phyloP scores from a whole-genome alignment of 768 basidiomycete species.

The Kwoniella heveanensis region DNA sequence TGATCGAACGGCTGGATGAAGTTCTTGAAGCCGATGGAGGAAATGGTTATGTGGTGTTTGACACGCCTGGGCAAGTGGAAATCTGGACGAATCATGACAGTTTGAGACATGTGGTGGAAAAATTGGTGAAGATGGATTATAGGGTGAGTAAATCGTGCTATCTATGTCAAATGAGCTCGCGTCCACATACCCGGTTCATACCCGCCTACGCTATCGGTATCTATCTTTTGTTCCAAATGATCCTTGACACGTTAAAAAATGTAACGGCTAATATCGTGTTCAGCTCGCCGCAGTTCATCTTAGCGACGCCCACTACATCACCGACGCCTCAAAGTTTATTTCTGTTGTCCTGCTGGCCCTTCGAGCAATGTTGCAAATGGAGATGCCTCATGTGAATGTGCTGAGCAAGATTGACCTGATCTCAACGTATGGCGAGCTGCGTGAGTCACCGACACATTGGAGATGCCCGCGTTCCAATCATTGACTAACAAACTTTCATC shows the following conservation, averaged over 20 bases:
- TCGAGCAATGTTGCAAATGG: conserved; percentile 96
- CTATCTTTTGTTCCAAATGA: no score
- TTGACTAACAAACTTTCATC: background rate
- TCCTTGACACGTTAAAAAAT: background rate
- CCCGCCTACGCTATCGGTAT: no score
- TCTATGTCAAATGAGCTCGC: no score
- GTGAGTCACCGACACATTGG: conserved; percentile 59
- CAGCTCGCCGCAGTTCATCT: conserved; percentile 92
- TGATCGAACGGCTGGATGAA: conserved; percentile 61
- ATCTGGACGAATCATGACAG: conserved; percentile 93
- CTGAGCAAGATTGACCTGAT: conserved; percentile 94
- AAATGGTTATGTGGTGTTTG: conserved; percentile 81
- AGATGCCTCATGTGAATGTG: conserved; percentile 97
- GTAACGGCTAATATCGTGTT: background rate
- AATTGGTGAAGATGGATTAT: conserved; percentile 72
- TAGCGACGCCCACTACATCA: conserved; percentile 96
- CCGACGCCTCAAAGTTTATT: conserved; percentile 91
- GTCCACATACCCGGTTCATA: no score
- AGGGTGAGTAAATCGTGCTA: conserved; percentile 80
- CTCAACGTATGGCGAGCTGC: conserved; percentile 83
- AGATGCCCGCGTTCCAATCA: no score
- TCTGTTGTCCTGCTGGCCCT: conserved; percentile 88
- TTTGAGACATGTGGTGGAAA: conserved; percentile 74
- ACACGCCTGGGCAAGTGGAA: conserved; percentile 96
- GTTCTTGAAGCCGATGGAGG: conserved; percentile 69